A percentile compares a stretch with the other conserved stretches of the same genome.
Conservation (phyloP, 2,329 filamentous ascomycete species). For the Zasmidium cellare region DNA sequence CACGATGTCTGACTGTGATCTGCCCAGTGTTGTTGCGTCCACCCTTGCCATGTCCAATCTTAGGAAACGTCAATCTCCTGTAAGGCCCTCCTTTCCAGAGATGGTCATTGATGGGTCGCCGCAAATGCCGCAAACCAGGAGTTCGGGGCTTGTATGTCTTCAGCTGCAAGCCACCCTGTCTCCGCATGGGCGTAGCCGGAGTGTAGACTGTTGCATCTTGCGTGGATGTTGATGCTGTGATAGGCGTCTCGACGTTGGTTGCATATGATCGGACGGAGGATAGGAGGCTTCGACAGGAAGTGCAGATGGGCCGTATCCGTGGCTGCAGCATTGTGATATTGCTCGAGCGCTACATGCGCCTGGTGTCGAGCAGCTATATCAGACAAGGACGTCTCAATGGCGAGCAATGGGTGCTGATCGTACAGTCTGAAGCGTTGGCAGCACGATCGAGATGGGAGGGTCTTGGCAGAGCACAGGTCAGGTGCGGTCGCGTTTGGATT, state of each 20-base stretch:
- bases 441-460: background rate
- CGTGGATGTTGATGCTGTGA: slow-evolving; percentile 26
- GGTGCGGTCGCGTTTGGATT: background rate
- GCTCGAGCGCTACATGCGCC: background rate
- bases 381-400: background rate
- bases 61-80: slow-evolving; percentile 80
- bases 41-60: slow-evolving; percentile 90
- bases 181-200: slow-evolving; percentile 35
- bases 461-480: background rate
- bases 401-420: background rate
- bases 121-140: slow-evolving; percentile 87
- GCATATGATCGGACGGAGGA: slow-evolving; percentile 55
- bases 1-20: slow-evolving; percentile 86
- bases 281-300: slow-evolving; percentile 51
- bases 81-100: slow-evolving; percentile 91
- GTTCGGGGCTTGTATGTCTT: slow-evolving; percentile 92
- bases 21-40: slow-evolving; percentile 85
- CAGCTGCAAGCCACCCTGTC: slow-evolving; percentile 52
- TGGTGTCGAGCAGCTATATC: background rate
- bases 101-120: slow-evolving; percentile 91
- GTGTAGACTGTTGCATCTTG: slow-evolving; percentile 31
- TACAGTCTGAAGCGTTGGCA: background rate
- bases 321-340: slow-evolving; percentile 62
- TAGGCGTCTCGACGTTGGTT: slow-evolving; percentile 40
- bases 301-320: slow-evolving; percentile 57